phyloP scores from a whole-genome alignment of 192 early-diverging fungal genomes.

The Piromyces sp. region DNA sequence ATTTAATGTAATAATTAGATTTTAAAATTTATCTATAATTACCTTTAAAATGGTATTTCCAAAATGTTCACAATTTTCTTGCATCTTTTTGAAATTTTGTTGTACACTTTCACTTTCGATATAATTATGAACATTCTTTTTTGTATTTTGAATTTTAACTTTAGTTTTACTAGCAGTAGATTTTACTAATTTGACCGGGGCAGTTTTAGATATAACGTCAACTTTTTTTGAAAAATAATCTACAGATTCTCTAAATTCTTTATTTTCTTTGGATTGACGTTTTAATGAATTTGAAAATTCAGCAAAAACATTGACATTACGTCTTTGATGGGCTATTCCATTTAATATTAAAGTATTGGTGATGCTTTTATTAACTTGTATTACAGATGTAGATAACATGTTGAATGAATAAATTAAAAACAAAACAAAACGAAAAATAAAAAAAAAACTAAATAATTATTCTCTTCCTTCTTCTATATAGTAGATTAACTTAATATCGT shows the following conservation, averaged over 20 bases:
- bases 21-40: neutral
- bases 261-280: slow-evolving; percentile 84
- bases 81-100: neutral
- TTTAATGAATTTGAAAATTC: slow-evolving; percentile 80
- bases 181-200: neutral
- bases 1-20: too few relatives aligned
- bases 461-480: too few relatives aligned
- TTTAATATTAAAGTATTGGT: neutral
- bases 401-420: too few relatives aligned
- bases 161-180: neutral
- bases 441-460: too few relatives aligned
- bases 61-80: neutral
- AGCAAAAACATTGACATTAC: slow-evolving; percentile 30
- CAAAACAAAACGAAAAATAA: too few relatives aligned
- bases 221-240: slow-evolving; percentile 74
- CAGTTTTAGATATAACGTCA: slow-evolving; percentile 65
- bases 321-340: neutral
- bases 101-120: neutral
- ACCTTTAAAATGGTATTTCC: neutral
- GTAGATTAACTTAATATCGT: too few relatives aligned
- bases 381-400: neutral
- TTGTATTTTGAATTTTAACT: neutral
- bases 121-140: neutral
- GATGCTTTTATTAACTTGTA: neutral
- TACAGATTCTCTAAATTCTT: slow-evolving; percentile 79